Base-by-base conservation (phyloP, 2,329 filamentous ascomycete genomes). In the Fusarium decemcellulare region DNA sequence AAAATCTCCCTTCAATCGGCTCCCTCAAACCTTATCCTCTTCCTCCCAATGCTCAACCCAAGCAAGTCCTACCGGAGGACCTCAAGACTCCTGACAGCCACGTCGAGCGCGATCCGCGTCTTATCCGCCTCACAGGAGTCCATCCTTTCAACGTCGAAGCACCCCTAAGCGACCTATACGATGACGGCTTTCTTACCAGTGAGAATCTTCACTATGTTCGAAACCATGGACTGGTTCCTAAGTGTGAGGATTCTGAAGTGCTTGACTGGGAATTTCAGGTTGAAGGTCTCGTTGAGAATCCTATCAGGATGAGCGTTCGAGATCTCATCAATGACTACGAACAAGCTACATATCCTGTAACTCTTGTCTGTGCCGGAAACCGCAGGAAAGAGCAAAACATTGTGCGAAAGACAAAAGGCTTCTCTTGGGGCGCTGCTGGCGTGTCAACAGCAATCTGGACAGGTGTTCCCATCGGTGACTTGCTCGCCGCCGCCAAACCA, bases 71-170 rank as follows among this genome's bases (percentile, higher is more conserved):
- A 7, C 84, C 90, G n/a, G 81, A 93, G 74, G 94, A 97, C 77
- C 84, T 92, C 68, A 91, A 92, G 67, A 98, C 94, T 1, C 95
- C 95, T 9, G 95, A 98, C 76, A 84, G 81, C 70, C 93, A 95
- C 83, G 92, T 98, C 18, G 86, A 90, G 23, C 87, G 95, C 77
- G 94, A 97, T 80, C 85, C 92, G 1, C 87, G 94, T 42, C 84
- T 98, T 15, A 96, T 98, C 69, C 88, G 95, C 53, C 84, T 98
- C 14, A 98, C 95, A 11, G 95, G 95, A 27, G 87, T 93, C 7
- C 95, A 97, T 79, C 95, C 95, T 1, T 97, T 97, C 84, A 98
- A 98, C 73, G 91, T 93, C 51, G 95, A 98, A 80, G 88, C 95
- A 10, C 94, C 95, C 0, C 81, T 98, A 9, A 93, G 89, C 58